phyloP scores from a whole-genome alignment of 306 rosid genomes.

The Vigna nakashimae region DNA sequence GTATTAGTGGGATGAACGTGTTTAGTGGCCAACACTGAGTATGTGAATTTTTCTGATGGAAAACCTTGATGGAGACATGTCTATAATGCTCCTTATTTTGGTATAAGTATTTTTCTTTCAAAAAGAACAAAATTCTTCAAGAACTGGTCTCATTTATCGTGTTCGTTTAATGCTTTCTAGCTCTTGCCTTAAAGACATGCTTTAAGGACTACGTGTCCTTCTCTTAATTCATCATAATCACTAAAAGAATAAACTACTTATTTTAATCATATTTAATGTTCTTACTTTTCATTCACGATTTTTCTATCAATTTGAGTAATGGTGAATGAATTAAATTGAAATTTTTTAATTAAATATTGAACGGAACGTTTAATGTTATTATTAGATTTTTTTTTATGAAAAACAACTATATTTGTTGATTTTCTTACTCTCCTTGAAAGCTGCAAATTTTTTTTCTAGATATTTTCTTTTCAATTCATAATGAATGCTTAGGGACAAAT shows the following conservation, averaged over 20 bases:
- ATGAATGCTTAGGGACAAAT: neutral
- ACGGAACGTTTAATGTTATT: neutral
- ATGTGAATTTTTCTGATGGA: conserved; percentile 63
- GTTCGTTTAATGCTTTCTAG: conserved; percentile 33
- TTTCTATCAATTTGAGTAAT: neutral
- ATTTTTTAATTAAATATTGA: neutral
- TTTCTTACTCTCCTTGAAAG: neutral
- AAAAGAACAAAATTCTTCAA: conserved; percentile 11
- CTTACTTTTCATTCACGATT: neutral
- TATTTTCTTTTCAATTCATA: neutral
- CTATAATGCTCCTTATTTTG: conserved; percentile 52
- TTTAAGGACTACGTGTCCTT: neutral
- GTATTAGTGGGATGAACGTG: conserved; percentile 62
- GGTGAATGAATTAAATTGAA: neutral
- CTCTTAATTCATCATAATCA: neutral
- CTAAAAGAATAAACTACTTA: neutral
- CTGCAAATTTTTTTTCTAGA: neutral
- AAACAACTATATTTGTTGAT: neutral
- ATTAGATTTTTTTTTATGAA: neutral
- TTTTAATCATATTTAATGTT: no score
- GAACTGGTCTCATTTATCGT: conserved; percentile 31
- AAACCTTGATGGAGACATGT: conserved; percentile 64
- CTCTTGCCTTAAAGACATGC: neutral
- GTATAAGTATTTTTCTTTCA: conserved; percentile 36
- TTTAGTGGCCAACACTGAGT: conserved; percentile 74